Conservation (phyloP, 495 filamentous ascomycete species). For the Penicillium paxilli region DNA sequence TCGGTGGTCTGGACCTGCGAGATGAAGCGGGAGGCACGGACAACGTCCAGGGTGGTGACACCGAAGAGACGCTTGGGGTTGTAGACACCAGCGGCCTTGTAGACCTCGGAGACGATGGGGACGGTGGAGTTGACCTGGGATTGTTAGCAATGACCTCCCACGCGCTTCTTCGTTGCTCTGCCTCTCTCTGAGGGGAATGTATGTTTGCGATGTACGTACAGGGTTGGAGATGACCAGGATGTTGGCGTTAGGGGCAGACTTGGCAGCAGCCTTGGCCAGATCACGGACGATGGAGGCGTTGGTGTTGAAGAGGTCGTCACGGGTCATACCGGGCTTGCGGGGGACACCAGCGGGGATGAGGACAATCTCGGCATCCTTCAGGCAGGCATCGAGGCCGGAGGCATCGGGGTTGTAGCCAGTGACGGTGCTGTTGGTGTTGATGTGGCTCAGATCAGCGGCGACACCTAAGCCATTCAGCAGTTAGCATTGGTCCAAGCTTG, state of each 20-base stretch:
- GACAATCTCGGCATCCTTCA: conserved; percentile 88
- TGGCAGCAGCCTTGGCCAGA: conserved; percentile 92
- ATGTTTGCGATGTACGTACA: too few relatives aligned
- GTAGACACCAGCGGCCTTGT: conserved; percentile 91
- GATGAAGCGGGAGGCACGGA: conserved; percentile 97
- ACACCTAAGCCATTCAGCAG: conserved; percentile 62
- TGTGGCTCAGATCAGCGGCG: conserved; percentile 94
- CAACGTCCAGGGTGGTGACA: conserved; percentile 98
- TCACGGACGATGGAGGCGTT: conserved; percentile 99
- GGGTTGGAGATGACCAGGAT: conserved; percentile 98
- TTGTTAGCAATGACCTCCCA: conserved; percentile 2
- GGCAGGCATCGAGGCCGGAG: conserved; percentile 69
- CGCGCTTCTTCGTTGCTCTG: too few relatives aligned
- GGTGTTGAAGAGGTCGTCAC: conserved; percentile 99
- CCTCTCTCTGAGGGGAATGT: too few relatives aligned
- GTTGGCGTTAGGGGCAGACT: conserved; percentile 87
- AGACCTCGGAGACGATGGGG: conserved; percentile 94
- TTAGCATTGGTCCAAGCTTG: neutral
- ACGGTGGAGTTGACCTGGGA: conserved; percentile 90
- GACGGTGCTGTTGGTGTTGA: conserved; percentile 97
- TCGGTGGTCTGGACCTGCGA: conserved; percentile 87
- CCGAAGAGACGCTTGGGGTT: conserved; percentile 98
- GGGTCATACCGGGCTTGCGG: conserved; percentile 99
- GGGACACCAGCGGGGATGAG: conserved; percentile 98
- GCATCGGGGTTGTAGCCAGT: conserved; percentile 80